Evolutionary conservation across 257 asterid genomes (phyloP), one percentile per base, ranked within the genome.

Genomic region (Salvia hispanica): DNA sequence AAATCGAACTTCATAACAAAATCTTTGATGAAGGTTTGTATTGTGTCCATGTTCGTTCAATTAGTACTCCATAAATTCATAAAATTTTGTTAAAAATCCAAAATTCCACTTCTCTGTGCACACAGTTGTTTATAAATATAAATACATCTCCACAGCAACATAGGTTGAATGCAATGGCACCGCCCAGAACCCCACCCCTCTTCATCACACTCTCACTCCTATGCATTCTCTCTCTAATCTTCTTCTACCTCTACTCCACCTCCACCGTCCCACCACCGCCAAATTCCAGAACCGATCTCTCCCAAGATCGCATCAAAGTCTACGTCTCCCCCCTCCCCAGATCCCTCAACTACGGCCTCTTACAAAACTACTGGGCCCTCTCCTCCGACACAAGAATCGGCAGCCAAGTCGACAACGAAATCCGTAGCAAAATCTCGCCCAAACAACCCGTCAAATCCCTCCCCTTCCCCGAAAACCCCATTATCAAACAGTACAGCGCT

Each of bases 401-500:
- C 5, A 86, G 96, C 66, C 96, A 88, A 67, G 91, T 86, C 12
- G 98, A 92, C 69, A 88, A 86, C 73, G 86, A 85, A 67, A 83
- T 86, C 3, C 77, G 97, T 13, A 80, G 80, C 71, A 81, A 76
- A 76, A 81, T 84, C 71, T 65, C 71, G 40, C 73, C 53, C 62
- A 77, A 75, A 67, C 67, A 58, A 39, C 47, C 79, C 33, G 59
- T 45, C 10, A 69, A 76, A 2, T 59, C 66, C 45, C 91, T 82
- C 62, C 95, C 92, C 0, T 92, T 85, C 74, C 97, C 98, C 9
- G 90, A 88, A 75, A 90, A 82, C 58, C 95, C 97, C 67, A 76
- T 93, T 28, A 88, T 90, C 58, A 86, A 90, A 70, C 97, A 93
- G 88, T 93, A 93, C 78, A 93, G 95, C 71, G 96, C 96, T 1